These are phyloP conservation scores for Populus pruinosa DNA, from an alignment of 345 rosid species.

Conservation along the genomic window DNA sequence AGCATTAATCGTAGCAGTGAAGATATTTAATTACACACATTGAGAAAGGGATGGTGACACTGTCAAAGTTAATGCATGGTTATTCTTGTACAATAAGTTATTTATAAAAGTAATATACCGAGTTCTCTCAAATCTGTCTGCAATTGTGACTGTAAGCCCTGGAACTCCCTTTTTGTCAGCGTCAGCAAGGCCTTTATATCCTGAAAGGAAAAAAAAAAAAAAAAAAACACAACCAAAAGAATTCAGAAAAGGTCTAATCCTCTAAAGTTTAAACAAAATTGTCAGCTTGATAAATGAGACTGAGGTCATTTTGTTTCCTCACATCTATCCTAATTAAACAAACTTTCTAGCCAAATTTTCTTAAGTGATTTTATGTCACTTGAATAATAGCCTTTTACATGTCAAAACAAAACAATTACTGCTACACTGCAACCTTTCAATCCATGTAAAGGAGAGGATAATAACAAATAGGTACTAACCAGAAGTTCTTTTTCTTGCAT, in stretches of 20 bases:
- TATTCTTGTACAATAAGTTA: neutral
- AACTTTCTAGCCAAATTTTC: no score
- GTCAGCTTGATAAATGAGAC: no score
- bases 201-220: slow-evolving; percentile 26
- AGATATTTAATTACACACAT: no score
- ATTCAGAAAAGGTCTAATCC: neutral
- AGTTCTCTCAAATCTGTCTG: slow-evolving; percentile 62
- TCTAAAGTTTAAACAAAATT: no score
- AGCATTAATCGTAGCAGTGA: no score
- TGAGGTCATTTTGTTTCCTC: no score
- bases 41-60: neutral
- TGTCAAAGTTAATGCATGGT: neutral
- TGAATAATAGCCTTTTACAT: no score
- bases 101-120: slow-evolving; percentile 37
- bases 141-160: slow-evolving; percentile 53
- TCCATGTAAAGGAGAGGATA: neutral
- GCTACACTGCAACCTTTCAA: slow-evolving; percentile 1
- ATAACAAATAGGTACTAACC: slow-evolving; percentile 36
- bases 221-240: neutral
- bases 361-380: no score
- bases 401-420: neutral
- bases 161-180: slow-evolving; percentile 60
- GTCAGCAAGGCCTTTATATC: slow-evolving; percentile 60
- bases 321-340: no score
- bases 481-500: slow-evolving; percentile 73